phyloP scores from a whole-genome alignment of 108 stramenopile species.

The Mediolabrus comicus region DNA sequence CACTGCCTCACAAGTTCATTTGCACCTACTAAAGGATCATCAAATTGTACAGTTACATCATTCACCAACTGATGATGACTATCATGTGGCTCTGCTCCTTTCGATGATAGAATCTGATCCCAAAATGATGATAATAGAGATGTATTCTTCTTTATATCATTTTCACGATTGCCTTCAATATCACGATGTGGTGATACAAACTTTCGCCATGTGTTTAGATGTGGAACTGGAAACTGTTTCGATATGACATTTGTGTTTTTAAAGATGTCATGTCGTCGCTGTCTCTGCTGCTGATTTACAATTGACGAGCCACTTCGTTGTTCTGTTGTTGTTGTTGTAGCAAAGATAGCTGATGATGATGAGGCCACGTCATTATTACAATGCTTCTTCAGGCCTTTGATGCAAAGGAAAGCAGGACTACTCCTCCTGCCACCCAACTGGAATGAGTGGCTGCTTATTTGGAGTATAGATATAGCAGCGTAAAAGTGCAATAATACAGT shows the following conservation, averaged over 20 bases:
- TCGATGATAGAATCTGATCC: not conserved
- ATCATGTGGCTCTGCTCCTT: not conserved
- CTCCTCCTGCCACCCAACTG: not conserved
- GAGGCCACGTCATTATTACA: not conserved
- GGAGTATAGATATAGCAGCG: not conserved
- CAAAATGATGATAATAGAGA: constrained; percentile 1
- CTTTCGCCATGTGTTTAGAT: constrained; percentile 7
- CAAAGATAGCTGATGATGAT: not conserved
- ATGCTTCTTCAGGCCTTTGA: not conserved
- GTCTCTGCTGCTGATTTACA: not conserved
- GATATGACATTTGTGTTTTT: constrained; percentile 10
- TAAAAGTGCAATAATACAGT: not conserved
- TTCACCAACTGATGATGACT: not conserved
- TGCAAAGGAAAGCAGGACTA: not conserved
- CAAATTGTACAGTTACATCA: constrained; percentile 20
- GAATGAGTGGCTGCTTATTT: not conserved
- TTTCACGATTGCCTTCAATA: not conserved
- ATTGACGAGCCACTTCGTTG: no score
- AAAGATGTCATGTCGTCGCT: constrained; percentile 9
- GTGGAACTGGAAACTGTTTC: constrained; percentile 22
- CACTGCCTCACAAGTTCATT: constrained; percentile 14
- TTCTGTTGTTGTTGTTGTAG: not conserved
- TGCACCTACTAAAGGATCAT: constrained; percentile 10
- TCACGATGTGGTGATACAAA: not conserved
- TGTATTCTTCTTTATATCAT: no score